Base-by-base conservation (phyloP, 768 basidiomycete species). In the Pholiota conissans region DNA sequence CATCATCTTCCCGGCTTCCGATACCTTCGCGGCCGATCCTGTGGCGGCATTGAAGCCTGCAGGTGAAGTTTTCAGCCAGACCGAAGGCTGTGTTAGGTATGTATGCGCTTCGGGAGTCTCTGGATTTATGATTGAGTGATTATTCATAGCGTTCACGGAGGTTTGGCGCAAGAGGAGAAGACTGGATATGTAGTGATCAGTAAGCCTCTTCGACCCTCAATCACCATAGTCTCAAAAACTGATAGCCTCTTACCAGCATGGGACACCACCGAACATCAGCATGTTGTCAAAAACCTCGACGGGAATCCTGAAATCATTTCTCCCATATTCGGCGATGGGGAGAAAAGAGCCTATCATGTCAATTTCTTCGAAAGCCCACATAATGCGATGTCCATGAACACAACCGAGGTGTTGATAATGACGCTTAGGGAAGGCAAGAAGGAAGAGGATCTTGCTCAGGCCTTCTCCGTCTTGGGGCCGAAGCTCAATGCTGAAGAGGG, bases 391-490 rank as follows among this genome's bases (percentile, higher is more conserved):
- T 27, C 32, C 11, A 57, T 59, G 9, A 58, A 58, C 18, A 34
- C 30, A n/a, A 62, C 61, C 14, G 61, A 65, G 57, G 49, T 62
- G 14, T 27, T 59, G 3, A 18, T 30, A 3, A 40, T 61, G 24
- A 62, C 51, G 9, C 40, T 65, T 18, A 52, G 57, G 5, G 57
- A 62, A 34, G 61, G 61, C 5, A 58, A 52, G 35, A 59, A 61
- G 9, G 56, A 56, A 35, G 61, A 58, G 2, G 54, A 52, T 14
- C 28, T 65, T 5, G 29, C 32, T 14, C 26, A 28, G 4, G 35
- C 52, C 20, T 16, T 58, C 16, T 29, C 35, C 5, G 16, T 14
- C 0, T 35, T 65, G 16, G 49, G 52, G 1, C 28, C 28, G 2
- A 26, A 48, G 32, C 27, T 54, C 20, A 51, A 56, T 16, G 29